Base-by-base conservation (phyloP, 2,329 filamentous ascomycete genomes). In the Ophiosphaerella narmari region DNA sequence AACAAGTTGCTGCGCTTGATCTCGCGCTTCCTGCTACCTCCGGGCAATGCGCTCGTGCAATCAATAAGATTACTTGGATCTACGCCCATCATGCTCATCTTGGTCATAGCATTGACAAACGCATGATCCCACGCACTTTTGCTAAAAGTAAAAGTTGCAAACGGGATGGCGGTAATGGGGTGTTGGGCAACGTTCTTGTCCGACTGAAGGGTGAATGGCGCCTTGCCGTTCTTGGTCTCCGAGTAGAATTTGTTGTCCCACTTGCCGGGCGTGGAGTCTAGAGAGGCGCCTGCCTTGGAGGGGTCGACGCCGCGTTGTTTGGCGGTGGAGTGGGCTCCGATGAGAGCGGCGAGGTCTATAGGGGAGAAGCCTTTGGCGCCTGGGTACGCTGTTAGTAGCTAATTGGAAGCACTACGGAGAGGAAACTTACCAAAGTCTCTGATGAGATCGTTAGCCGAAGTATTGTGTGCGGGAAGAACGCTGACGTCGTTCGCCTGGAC, bases 241-340 rank as follows among this genome's bases (percentile, higher is more conserved):
- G 48, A 46, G 50, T 72, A 75, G 57, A 60, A 74, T 16, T 63
- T 67, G 42, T 66, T 65, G 46, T 74, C 71, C 72, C 72, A 75
- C 13, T 57, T 47, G 3, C 72, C 72, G 2, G 68, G 66, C 1
- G 71, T 73, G 1, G 66, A 64, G 55, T 75, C 73, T 21, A 74
- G 56, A 2, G 63, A 13, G 9, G 65, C 59, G 1, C 66, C 65
- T 0, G 60, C 59, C 9, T 49, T 34, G 3, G 68, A 56, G 4
- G 68, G 65, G 23, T 68, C 59, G 14, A 53, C 52, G 45, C 36
- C 21, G 44, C 62, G 63, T 46, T 74, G 70, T 29, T 64, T 70
- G 1, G 67, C 67, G 3, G 70, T 48, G 2, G 62, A 68, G 55
- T 75, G 74, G 5, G 72, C 71, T 31, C 73, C 74, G 37, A 75